Evolutionary conservation across 176 grass and related monocot species (phyloP), one percentile per base, ranked within the genome.

Genomic region (Rhynchospora breviuscula): DNA sequence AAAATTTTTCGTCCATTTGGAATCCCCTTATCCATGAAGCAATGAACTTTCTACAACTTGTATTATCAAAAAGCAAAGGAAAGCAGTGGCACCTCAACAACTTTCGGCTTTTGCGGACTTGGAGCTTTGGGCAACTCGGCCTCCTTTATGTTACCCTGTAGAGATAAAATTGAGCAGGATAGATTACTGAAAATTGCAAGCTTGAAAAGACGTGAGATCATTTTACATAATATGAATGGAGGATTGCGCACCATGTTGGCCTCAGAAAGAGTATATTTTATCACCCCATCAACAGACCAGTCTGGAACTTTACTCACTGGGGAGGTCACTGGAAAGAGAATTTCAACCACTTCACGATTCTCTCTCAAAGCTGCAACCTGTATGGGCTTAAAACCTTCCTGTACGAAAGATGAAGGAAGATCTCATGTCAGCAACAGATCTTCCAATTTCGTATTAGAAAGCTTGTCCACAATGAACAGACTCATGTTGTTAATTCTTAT

Each of bases 371-470:
- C 91, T 83, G 92, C 96, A 87, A 95, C 76, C 61, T 98, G 85
- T 85, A 98, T 87, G 35, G 96, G 92, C 65, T 98, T 98, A 48
- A 95, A 59, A 82, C 88, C 92, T 65, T 98, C 96, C 96, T 98
- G 83, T 12, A 59, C 49, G 31, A 31, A 31, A 78, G 29, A 33
- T 79, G n/a, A 12, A 60, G 25, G 14, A 44, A 59, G 13, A 40
- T 10, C 60, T 59, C 59, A 18, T 8, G 35, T 74, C 14, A 21
- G 53, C 8, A 59, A 60, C 14, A 80, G 11, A 60, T 59, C 33
- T 60, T 35, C 26, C 77, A 60, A 40, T 60, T 57, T 59, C 57
- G 19, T n/a, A 61, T 61, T 59, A 61, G 9, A 12, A 43, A 80
- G 33, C 57, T 79, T 59, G 22, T 35, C 23, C 49, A 79, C n/a